A percentile compares a stretch with the other conserved stretches of the same genome.
Conservation (phyloP, 805 yeast genomes). For the Candida xyloterini region DNA sequence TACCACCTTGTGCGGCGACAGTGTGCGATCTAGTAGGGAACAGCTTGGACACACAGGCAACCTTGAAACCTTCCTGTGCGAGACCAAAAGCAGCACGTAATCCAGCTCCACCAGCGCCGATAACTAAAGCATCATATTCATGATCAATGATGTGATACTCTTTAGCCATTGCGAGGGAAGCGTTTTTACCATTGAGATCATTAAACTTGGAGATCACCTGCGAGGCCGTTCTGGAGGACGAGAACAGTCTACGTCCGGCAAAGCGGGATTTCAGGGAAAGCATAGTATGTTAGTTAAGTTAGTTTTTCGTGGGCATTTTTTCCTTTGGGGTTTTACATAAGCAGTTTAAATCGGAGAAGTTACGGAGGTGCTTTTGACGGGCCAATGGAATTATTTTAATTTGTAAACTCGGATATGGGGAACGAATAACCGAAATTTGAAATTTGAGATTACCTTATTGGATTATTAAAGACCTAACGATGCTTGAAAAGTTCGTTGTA, state of each 20-base stretch:
- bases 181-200: conserved; percentile 46
- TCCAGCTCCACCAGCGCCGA: conserved; percentile 99
- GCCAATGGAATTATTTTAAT: conserved; percentile 14
- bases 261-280: conserved; percentile 10
- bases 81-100: conserved; percentile 97
- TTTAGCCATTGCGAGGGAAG: conserved; percentile 52
- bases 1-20: conserved; percentile 99
- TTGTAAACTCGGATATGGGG: conserved; percentile 12
- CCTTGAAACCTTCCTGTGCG: conserved; percentile 94
- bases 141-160: conserved; percentile 94
- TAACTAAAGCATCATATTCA: conserved; percentile 96
- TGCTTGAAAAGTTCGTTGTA: neutral
- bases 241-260: conserved; percentile 28
- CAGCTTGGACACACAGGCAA: conserved; percentile 94
- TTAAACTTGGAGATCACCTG: conserved; percentile 39
- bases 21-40: conserved; percentile 99
- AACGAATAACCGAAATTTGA: conserved; percentile 2
- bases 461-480: neutral
- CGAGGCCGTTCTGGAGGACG: conserved; percentile 23
- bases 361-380: conserved; percentile 11
- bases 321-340: conserved; percentile 10
- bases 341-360: conserved; percentile 12
- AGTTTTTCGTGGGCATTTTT: conserved; percentile 26
- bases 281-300: conserved; percentile 15
- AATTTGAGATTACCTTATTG: no score